Evolutionary conservation across 139 green algal species (phyloP).

Genomic region (Chlorella sp.): DNA sequence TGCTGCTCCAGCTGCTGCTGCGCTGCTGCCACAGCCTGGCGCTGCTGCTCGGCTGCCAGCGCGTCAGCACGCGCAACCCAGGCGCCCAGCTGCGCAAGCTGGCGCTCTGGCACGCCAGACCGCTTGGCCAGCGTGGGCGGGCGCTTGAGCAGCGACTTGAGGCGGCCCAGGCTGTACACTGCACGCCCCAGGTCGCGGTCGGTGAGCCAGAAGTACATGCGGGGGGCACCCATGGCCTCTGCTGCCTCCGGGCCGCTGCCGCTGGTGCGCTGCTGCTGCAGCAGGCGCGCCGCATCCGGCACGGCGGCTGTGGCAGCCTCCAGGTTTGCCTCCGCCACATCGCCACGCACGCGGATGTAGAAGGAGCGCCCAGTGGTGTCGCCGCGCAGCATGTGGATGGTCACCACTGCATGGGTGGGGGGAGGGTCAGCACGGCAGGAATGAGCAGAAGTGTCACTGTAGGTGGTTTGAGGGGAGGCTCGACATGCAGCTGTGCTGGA

Average conservation of each 20-base stretch:
- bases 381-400: slow-evolving; percentile 53
- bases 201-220: slow-evolving; percentile 52
- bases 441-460: no score
- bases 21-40: background rate
- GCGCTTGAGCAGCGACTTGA: slow-evolving; percentile 48
- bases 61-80: slow-evolving; percentile 37
- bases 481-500: no score
- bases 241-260: background rate
- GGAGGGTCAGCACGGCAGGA: background rate
- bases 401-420: slow-evolving; percentile 39
- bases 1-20: background rate
- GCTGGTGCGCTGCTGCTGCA: slow-evolving; percentile 11
- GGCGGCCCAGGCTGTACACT: slow-evolving; percentile 32
- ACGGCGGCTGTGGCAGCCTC: slow-evolving; percentile 21
- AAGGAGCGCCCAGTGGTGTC: slow-evolving; percentile 43
- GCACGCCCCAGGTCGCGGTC: slow-evolving; percentile 15
- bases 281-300: slow-evolving; percentile 14
- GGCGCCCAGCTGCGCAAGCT: slow-evolving; percentile 36
- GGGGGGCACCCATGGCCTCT: background rate
- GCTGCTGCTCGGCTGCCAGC: slow-evolving; percentile 19
- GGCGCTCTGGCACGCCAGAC: slow-evolving; percentile 37
- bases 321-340: slow-evolving; percentile 33
- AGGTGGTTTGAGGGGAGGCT: no score
- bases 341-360: slow-evolving; percentile 39
- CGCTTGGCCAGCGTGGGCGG: slow-evolving; percentile 43